Percentiles rank a stretch among this genome's conserved stretches.
Conservation (phyloP, 306 rosid genomes). For the Ormosia semicastrata region DNA sequence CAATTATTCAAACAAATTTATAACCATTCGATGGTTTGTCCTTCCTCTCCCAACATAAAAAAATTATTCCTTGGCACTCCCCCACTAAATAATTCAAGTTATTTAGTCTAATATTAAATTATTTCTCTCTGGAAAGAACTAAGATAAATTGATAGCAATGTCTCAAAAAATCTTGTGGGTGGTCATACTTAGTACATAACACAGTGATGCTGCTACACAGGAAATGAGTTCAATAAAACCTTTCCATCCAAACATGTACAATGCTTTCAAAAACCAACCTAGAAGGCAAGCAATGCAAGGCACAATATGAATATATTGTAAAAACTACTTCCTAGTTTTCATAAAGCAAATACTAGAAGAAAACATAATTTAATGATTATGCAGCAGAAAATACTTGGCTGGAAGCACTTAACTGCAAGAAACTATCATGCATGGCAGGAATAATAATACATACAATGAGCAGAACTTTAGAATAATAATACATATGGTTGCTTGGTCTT, state of each 20-base stretch:
- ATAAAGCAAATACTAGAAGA: background rate
- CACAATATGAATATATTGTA: background rate
- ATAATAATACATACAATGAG: background rate
- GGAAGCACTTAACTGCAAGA: constrained; percentile 18
- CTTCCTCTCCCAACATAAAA: too few relatives aligned
- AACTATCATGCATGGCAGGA: background rate
- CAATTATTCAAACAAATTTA: background rate
- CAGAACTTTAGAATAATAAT: too few relatives aligned
- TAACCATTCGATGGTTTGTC: background rate
- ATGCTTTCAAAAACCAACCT: background rate
- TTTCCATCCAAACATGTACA: background rate
- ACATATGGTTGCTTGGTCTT: too few relatives aligned
- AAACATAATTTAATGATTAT: background rate
- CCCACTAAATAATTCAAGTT: background rate
- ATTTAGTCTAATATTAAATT: background rate
- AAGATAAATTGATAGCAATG: constrained; percentile 1
- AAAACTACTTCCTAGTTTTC: background rate
- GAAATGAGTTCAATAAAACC: background rate
- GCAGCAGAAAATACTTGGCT: background rate
- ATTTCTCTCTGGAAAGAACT: background rate
- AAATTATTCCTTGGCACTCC: background rate
- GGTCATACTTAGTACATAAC: background rate
- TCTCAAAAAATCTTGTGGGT: background rate
- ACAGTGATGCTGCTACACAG: background rate
- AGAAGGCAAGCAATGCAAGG: background rate